Conservation (phyloP, 495 filamentous ascomycete species). For the Pyrenula massariospora region DNA sequence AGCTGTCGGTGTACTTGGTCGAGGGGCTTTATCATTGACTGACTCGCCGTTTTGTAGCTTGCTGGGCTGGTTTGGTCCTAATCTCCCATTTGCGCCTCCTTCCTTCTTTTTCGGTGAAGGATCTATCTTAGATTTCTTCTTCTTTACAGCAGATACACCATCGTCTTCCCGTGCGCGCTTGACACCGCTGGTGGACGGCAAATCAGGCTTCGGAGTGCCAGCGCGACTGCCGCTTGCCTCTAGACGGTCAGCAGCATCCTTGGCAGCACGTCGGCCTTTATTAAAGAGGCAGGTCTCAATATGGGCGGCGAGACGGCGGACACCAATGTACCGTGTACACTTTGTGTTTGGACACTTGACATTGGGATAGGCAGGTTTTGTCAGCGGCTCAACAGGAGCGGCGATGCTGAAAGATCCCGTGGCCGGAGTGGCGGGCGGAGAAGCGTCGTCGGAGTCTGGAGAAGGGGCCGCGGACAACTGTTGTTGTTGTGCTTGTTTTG, state of each 20-base stretch:
- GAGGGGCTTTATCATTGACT: background rate
- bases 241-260: background rate
- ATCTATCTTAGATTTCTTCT: constrained; percentile 18
- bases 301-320: background rate
- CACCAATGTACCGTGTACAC: background rate
- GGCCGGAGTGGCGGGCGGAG: background rate
- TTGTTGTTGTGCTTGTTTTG: background rate
- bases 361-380: background rate
- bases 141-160: constrained; percentile 17
- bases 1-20: background rate
- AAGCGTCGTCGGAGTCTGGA: background rate
- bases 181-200: background rate
- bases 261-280: background rate
- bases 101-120: background rate
- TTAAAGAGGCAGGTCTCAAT: background rate
- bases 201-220: background rate
- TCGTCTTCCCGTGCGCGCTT: background rate
- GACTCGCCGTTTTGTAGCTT: background rate
- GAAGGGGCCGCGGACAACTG: background rate
- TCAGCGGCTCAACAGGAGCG: background rate
- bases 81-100: background rate
- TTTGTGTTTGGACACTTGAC: background rate
- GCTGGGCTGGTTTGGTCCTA: background rate
- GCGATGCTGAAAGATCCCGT: background rate
- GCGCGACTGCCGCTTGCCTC: background rate